phyloP scores from a whole-genome alignment of 495 filamentous ascomycete genomes.

The Xylaria scruposa region DNA sequence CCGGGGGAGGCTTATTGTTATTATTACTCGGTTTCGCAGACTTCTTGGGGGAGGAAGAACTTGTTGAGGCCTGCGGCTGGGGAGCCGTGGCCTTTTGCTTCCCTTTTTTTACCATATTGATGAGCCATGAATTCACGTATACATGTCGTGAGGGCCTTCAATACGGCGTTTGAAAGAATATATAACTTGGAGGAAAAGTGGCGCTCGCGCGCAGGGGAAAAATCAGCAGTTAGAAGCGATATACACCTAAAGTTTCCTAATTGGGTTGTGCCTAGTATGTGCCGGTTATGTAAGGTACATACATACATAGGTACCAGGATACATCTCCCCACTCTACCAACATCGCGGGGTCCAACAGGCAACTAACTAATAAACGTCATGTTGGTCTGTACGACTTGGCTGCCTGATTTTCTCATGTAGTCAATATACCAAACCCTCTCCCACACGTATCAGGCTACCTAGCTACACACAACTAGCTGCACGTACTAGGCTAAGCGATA shows the following conservation, averaged over 20 bases:
- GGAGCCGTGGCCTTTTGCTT: conserved; percentile 51
- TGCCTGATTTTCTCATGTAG: neutral
- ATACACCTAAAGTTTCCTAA: neutral
- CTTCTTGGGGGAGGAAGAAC: conserved; percentile 35
- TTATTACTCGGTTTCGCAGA: conserved; percentile 38
- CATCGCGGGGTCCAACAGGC: neutral
- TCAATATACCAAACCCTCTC: neutral
- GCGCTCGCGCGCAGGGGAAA: conserved; percentile 13
- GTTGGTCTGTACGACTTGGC: neutral
- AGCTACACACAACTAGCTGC: too few relatives aligned
- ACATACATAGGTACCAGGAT: neutral
- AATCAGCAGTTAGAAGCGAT: neutral
- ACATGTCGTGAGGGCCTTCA: neutral
- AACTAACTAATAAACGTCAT: too few relatives aligned
- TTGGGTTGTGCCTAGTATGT: too few relatives aligned
- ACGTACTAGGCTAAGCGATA: too few relatives aligned
- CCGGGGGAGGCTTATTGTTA: conserved; percentile 38
- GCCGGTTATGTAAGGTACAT: too few relatives aligned
- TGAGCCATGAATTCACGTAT: conserved; percentile 37
- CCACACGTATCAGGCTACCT: neutral
- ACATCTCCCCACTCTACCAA: neutral
- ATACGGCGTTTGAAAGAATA: too few relatives aligned
- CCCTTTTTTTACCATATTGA: conserved; percentile 54
- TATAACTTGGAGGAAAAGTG: conserved; percentile 1
- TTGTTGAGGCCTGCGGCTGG: conserved; percentile 37